Base-by-base conservation (phyloP, 495 filamentous ascomycete species). In the Poronia punctata region DNA sequence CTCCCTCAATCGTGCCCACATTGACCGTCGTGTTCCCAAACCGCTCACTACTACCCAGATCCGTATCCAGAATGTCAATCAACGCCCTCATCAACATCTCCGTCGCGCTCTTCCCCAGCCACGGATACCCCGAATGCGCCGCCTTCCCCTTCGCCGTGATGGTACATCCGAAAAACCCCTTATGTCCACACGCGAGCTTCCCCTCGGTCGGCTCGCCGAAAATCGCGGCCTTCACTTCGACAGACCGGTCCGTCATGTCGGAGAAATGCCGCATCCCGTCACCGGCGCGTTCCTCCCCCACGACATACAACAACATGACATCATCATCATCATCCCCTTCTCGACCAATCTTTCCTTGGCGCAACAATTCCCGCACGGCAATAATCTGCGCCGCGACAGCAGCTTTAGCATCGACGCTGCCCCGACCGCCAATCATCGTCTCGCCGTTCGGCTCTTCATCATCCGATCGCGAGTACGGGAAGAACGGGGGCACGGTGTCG, bases 181-280 rank as follows among this genome's bases (percentile, higher is more conserved):
- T 97, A 66, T 97, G 90, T 0, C 90, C 90, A 24, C 82, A 75
- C 1, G 86, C 88, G 19, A 97, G 83, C 56, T 82, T 82, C 38
- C 80, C 71, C 49, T 94, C 86, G 0, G 90, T 97, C 8, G 90
- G 90, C 55, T 97, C 90, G 28, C 83, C 90, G 54, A 95, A 96
- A 57, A 97, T 83, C 44, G 86, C 77, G 3, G 84, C 74, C 8
- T 54, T 39, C 34, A 70, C 52, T 3, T 44, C 29, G 5, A 44
- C 46, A 11, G 45, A 43, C 16, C 53, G 51, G 38, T 78, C 69
- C 65, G 62, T 57, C 24, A 71, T 67, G 17, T 66, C 53, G 21
- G 78, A 82, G 27, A 79, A 80, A 58, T 65, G 38, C 33, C 62
- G 74, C 92, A 97, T 96, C n/a, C 90, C 90, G 41, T 83, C 79